Percentiles rank a stretch among this genome's conserved stretches.
Conservation (phyloP, 2,329 filamentous ascomycete species). For the Paecilomyces variotii region DNA sequence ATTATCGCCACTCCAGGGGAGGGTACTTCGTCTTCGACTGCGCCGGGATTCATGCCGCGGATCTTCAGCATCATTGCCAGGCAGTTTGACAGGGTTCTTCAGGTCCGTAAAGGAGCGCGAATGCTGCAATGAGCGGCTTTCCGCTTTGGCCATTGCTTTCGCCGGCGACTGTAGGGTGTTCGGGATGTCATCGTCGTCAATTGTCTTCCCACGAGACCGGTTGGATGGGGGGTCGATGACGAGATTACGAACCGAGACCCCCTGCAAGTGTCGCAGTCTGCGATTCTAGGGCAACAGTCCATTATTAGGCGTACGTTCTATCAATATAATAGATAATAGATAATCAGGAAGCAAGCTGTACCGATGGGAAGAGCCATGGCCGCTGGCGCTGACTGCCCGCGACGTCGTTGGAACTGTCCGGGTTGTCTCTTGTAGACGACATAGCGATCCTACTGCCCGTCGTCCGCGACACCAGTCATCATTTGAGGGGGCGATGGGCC, state of each 20-base stretch:
- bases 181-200: constrained; percentile 68
- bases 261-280: constrained; percentile 77
- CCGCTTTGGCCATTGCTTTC: constrained; percentile 53
- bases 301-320: constrained; percentile 10
- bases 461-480: constrained; percentile 11
- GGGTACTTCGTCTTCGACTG: constrained; percentile 48
- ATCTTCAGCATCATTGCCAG: constrained; percentile 8
- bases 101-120: constrained; percentile 54
- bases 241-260: constrained; percentile 80
- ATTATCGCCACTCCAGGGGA: constrained; percentile 55
- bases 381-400: constrained; percentile 13
- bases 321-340: constrained; percentile 18
- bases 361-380: constrained; percentile 22
- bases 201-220: constrained; percentile 51
- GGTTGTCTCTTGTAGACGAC: constrained; percentile 11
- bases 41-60: constrained; percentile 13
- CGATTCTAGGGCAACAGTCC: constrained; percentile 57
- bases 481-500: not conserved
- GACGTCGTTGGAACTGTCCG: constrained; percentile 8
- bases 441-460: constrained; percentile 9
- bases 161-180: constrained; percentile 58
- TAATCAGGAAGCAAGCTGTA: constrained; percentile 18
- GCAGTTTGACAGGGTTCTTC: constrained; percentile 16
- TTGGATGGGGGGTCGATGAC: constrained; percentile 52
- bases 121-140: constrained; percentile 44